A percentile compares a stretch with the other conserved stretches of the same genome.
These are phyloP conservation scores for Penicillium sp. DNA, from an alignment of 2,329 filamentous ascomycete genomes.

Conservation along the genomic window DNA sequence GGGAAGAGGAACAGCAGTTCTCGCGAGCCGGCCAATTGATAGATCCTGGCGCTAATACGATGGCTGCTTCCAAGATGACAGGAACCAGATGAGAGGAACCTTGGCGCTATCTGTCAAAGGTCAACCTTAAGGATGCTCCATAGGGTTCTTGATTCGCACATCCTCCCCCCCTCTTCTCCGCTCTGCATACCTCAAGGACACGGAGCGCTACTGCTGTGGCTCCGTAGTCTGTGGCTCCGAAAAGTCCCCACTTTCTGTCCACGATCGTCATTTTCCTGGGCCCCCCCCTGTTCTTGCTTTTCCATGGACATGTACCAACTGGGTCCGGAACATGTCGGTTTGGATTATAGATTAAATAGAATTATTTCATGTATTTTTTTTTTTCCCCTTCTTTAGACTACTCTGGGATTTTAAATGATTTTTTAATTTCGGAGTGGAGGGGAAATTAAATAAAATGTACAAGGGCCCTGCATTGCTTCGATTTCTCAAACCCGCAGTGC, in stretches of 20 bases:
- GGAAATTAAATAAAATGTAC: constrained; percentile 27
- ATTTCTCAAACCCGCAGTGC: constrained; percentile 18
- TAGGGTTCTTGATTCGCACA: constrained; percentile 23
- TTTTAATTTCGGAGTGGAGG: background rate
- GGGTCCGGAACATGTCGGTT: constrained; percentile 19
- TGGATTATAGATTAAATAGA: constrained; percentile 12
- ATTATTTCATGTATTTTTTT: background rate
- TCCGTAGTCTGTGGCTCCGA: constrained; percentile 30
- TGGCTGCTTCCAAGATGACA: constrained; percentile 25
- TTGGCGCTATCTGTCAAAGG: constrained; percentile 32
- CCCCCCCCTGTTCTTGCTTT: constrained; percentile 35
- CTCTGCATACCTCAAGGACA: constrained; percentile 27
- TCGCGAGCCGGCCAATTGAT: constrained; percentile 24
- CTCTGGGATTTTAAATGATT: background rate
- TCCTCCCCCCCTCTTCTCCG: constrained; percentile 20
- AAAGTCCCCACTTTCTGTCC: constrained; percentile 26
- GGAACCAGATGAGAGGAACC: constrained; percentile 21
- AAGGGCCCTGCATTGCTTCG: constrained; percentile 31
- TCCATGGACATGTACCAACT: constrained; percentile 33
- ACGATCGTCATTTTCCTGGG: constrained; percentile 37
- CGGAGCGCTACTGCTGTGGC: constrained; percentile 16
- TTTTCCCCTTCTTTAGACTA: too few relatives aligned
- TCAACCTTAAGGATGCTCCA: constrained; percentile 27
- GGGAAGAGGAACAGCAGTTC: constrained; percentile 20
- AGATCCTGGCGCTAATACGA: constrained; percentile 25